Base-by-base conservation (phyloP, 768 basidiomycete genomes). In the Termitomyces sp. region DNA sequence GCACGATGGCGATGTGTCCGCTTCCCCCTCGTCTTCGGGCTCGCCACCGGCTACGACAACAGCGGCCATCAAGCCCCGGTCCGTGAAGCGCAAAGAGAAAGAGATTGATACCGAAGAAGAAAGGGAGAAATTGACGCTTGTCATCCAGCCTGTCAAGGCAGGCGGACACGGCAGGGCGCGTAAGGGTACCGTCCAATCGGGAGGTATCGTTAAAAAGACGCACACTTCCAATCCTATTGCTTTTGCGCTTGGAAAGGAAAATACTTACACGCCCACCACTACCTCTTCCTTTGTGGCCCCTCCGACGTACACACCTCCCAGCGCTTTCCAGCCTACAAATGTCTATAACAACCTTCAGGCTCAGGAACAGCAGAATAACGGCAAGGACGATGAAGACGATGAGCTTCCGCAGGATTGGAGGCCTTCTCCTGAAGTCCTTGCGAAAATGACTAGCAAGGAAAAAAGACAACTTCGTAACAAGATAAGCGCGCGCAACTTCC, bases 381-480 rank as follows among this genome's bases (percentile, higher is more conserved):
- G 71, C 0, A 68, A 73, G 14, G 68, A 75, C 8, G 77, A 79
- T 9, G 79, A 81, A 39, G 78, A 82, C 5, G 80, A 84, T 45
- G 82, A 83, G 26, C 71, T 86, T 5, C 79, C 86, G 16, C 88
- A 88, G 33, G 89, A 93, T 64, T 93, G 91, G 89, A 82, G 91
- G 49, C 93, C 92, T 8, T 82, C 85, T 4, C 89, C 94, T 0
- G 96, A 97, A 63, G 94, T 95, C 61, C 97, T 98, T 76, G 88
- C 91, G 69, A 98, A 93, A 72, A 90, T 99, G 84, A 85, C 86
- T 5, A 89, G 87, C 67, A 98, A 96, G 76, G 95, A 98, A 78
- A 98, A 98, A 74, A 77, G 97, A 9, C 96, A 98, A 71, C 76
- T 98, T 43, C 72, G 96, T 51, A 99, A 99, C 77, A 99, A 99